A percentile compares a stretch with the other conserved stretches of the same genome.
phyloP scores from a whole-genome alignment of 1,284 basidiomycete species.

The Inonotus obliquus region DNA sequence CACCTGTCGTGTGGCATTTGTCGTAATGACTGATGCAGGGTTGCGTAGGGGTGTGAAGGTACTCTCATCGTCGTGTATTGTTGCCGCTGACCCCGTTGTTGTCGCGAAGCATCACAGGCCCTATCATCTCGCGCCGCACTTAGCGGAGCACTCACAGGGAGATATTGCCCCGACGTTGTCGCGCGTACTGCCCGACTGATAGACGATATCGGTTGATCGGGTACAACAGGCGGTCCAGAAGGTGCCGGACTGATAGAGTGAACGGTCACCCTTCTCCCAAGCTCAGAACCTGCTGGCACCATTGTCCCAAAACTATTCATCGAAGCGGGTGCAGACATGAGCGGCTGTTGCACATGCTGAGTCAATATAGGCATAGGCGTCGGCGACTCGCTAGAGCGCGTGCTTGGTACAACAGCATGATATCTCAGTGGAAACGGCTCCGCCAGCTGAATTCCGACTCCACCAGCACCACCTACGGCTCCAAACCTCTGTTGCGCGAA shows the following conservation, averaged over 20 bases:
- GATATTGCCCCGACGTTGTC: conserved; percentile 4
- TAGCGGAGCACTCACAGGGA: conserved; percentile 9
- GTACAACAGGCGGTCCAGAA: not conserved
- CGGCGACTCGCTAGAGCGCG: not conserved
- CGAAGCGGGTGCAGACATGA: not conserved
- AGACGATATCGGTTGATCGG: conserved; percentile 13
- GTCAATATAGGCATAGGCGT: not conserved
- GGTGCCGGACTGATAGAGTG: not conserved
- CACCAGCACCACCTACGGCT: not conserved
- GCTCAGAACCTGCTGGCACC: not conserved
- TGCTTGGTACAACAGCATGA: conserved; percentile 12
- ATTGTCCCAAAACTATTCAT: not conserved
- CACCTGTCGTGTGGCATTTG: not conserved
- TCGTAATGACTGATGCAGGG: conserved; percentile 10
- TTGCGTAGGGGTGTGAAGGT: conserved; percentile 13
- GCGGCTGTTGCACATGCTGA: not conserved
- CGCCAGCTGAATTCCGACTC: not conserved
- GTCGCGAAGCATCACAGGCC: not conserved
- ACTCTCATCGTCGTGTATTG: conserved; percentile 3
- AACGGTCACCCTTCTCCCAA: not conserved
- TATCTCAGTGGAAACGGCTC: conserved; percentile 5
- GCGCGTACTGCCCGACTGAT: conserved; percentile 13
- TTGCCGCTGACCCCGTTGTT: not conserved
- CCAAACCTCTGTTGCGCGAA: conserved; percentile 7
- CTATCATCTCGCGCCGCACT: conserved; percentile 14